A percentile compares a stretch with the other conserved stretches of the same genome.
Evolutionary conservation across 495 filamentous ascomycete species (phyloP).

Genomic region (Tuber magnatum): DNA sequence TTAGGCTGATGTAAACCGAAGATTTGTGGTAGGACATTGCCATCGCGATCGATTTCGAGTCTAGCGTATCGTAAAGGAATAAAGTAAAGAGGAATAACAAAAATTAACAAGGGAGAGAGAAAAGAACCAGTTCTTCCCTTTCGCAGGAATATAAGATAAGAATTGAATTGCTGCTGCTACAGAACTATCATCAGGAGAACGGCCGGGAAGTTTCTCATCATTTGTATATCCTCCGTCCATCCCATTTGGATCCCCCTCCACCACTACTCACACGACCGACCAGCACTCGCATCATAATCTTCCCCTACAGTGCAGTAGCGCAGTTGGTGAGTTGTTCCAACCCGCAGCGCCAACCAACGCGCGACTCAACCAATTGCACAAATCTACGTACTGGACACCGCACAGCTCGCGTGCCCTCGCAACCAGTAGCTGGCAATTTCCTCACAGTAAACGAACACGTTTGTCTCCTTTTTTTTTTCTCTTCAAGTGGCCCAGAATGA

Average conservation of each 20-base stretch:
- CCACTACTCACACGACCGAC: background rate
- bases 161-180: background rate
- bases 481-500: background rate
- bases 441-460: background rate
- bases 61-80: background rate
- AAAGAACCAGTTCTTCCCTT: conserved; percentile 2
- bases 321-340: conserved; percentile 1
- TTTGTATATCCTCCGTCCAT: background rate
- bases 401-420: background rate
- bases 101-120: background rate
- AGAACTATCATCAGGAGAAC: background rate
- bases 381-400: background rate
- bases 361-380: background rate
- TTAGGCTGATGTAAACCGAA: conserved; percentile 33
- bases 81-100: background rate
- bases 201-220: background rate
- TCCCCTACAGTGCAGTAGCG: background rate
- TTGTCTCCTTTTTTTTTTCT: background rate
- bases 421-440: background rate
- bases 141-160: background rate
- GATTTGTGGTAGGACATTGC: conserved; percentile 24
- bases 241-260: background rate
- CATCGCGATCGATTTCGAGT: conserved; percentile 7
- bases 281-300: background rate
- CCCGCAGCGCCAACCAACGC: background rate